phyloP scores from a whole-genome alignment of 164 flowering plant species.

The Buxus sempervirens region DNA sequence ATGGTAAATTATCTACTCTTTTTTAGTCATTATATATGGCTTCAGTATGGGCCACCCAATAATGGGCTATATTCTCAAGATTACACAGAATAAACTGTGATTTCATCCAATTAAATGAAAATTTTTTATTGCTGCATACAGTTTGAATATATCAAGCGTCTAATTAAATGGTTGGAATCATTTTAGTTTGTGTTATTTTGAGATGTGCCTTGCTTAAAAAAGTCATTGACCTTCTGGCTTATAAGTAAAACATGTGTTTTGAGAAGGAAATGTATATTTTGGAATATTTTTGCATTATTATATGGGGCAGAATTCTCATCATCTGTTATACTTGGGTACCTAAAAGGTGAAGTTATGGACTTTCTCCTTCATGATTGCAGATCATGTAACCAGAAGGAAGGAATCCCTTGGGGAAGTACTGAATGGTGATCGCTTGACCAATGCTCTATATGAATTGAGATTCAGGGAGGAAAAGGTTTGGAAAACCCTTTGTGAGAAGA shows the following conservation, averaged over 20 bases:
- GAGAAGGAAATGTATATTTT: background rate
- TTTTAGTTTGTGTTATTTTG: background rate
- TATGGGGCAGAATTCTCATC: background rate
- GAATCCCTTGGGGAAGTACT: slow-evolving; percentile 73
- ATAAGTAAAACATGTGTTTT: background rate
- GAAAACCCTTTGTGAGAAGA: slow-evolving; percentile 47
- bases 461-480: slow-evolving; percentile 45
- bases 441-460: slow-evolving; percentile 44
- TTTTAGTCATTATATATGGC: too few relatives aligned
- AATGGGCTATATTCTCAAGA: background rate
- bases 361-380: slow-evolving; percentile 35
- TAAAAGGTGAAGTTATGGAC: background rate
- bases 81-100: too few relatives aligned
- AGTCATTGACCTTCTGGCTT: background rate
- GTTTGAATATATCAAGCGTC: background rate
- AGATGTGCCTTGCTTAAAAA: background rate
- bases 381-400: slow-evolving; percentile 36
- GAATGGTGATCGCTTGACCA: slow-evolving; percentile 67
- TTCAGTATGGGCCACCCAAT: background rate
- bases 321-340: background rate
- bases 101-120: background rate
- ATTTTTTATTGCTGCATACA: background rate
- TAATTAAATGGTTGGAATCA: slow-evolving; percentile 1
- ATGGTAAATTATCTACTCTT: background rate
- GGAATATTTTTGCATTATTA: background rate